A percentile compares a stretch with the other conserved stretches of the same genome.
Conservation (phyloP, 2,329 filamentous ascomycete genomes). For the Fusarium zealandicum region DNA sequence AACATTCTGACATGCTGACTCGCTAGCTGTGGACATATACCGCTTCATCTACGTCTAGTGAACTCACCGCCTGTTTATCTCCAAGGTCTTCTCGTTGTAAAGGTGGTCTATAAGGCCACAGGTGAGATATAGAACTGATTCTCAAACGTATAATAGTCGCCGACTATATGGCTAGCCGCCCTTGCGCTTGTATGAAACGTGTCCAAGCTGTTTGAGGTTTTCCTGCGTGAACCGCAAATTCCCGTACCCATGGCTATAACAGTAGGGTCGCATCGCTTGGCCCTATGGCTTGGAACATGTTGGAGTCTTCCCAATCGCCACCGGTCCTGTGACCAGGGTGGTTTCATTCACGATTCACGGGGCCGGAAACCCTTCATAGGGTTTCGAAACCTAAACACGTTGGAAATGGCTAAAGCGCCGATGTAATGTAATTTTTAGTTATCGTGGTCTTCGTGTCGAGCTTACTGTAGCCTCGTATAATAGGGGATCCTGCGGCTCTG, state of each 20-base stretch:
- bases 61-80: too few species aligned
- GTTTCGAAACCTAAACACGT: constrained; percentile 26
- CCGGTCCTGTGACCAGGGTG: constrained; percentile 23
- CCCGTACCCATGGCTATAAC: constrained; percentile 12
- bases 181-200: constrained; percentile 20
- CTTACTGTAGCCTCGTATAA: constrained; percentile 18
- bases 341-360: constrained; percentile 19
- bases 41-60: too few species aligned
- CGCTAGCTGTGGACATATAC: not conserved
- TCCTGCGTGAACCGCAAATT: constrained; percentile 16
- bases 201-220: constrained; percentile 29
- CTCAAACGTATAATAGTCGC: too few species aligned
- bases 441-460: not conserved
- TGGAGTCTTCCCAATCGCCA: constrained; percentile 19
- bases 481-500: constrained; percentile 15
- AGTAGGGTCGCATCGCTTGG: constrained; percentile 30
- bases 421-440: not conserved
- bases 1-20: not conserved
- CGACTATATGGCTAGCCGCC: too few species aligned
- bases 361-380: constrained; percentile 1
- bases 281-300: constrained; percentile 20
- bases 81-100: too few species aligned
- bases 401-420: constrained; percentile 23
- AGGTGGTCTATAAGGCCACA: too few species aligned
- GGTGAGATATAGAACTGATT: too few species aligned